Conservation (phyloP, 805 yeast genomes). For the Candida nonsorbophila region DNA sequence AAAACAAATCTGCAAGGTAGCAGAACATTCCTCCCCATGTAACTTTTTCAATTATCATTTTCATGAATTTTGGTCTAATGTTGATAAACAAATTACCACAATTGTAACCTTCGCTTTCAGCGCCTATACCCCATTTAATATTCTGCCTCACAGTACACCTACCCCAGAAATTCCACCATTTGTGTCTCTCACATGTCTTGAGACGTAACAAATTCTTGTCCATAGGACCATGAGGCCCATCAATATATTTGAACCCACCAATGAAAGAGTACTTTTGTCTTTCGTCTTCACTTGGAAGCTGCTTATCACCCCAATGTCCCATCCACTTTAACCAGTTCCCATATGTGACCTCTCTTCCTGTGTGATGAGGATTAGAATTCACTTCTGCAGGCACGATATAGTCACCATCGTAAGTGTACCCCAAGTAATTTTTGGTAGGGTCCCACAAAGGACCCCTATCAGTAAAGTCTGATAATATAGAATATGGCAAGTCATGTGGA, state of each 20-base stretch:
- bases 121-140: conserved; percentile 79
- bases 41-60: conserved; percentile 40
- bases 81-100: conserved; percentile 64
- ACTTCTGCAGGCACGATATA: conserved; percentile 36
- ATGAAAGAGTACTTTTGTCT: conserved; percentile 85
- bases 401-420: conserved; percentile 71
- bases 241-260: conserved; percentile 80
- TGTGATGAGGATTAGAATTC: conserved; percentile 38
- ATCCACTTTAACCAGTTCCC: conserved; percentile 74
- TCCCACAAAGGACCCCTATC: conserved; percentile 97
- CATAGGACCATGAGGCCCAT: conserved; percentile 91
- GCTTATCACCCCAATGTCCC: conserved; percentile 91
- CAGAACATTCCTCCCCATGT: conserved; percentile 65
- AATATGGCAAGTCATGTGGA: conserved; percentile 91
- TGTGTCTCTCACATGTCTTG: conserved; percentile 74
- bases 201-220: conserved; percentile 65
- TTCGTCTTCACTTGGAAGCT: conserved; percentile 59
- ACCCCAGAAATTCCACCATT: conserved; percentile 90
- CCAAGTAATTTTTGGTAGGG: conserved; percentile 75
- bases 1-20: conserved; percentile 44
- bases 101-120: conserved; percentile 79
- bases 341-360: conserved; percentile 47
- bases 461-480: conserved; percentile 85
- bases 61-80: conserved; percentile 48
- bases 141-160: conserved; percentile 76